Evolutionary conservation across 345 rosid genomes (phyloP), one percentile per base, ranked within the genome.

Genomic region (Rhodamnia argentea): DNA sequence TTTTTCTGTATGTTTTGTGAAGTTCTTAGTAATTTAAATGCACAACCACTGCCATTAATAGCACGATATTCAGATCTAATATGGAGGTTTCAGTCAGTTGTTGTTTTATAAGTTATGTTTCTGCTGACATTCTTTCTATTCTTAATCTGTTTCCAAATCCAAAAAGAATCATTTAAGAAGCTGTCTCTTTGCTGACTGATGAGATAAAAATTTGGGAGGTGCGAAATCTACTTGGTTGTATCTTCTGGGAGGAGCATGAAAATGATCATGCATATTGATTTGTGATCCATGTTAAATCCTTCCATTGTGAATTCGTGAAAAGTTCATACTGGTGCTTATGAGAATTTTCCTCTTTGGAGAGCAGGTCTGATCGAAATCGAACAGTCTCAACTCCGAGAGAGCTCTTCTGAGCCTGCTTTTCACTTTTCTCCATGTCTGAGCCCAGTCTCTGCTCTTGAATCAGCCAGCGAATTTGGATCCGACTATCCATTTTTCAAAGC

Each of bases 1-100:
- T 50, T 10, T 50, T 50, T 50, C 52, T 10, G 52, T 10, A 9
- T 50, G 52, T 50, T 50, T 50, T 50, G 52, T 50, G 52, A 50
- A 50, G 13, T 50, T 10, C 52, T 50, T 50, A 9, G 47, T 42
- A 42, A 42, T 42, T 6, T 1, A 42, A 42, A 4, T 6, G 5
- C 5, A 6, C 7, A 6, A 5, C 5, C 0, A 0, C 14, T 4
- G 29, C 0, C 6, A 7, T 0, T 26, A 14, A 59, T 13, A 27
- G 15, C 29, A 1, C 1, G 27, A 57, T 24, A 24, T 24, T 57
- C 15, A 11, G 26, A 12, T 58, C 64, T 58, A 60, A 13, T 27
- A n/a, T 0, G 20, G 2, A 51, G 20, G 1, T n/a, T 29, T 27
- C 74, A 27, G 37, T 27, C 64, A n/a, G 27, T 59, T 60, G 20